phyloP scores from a whole-genome alignment of 2,329 filamentous ascomycete genomes.

The Elsinoe batatas region DNA sequence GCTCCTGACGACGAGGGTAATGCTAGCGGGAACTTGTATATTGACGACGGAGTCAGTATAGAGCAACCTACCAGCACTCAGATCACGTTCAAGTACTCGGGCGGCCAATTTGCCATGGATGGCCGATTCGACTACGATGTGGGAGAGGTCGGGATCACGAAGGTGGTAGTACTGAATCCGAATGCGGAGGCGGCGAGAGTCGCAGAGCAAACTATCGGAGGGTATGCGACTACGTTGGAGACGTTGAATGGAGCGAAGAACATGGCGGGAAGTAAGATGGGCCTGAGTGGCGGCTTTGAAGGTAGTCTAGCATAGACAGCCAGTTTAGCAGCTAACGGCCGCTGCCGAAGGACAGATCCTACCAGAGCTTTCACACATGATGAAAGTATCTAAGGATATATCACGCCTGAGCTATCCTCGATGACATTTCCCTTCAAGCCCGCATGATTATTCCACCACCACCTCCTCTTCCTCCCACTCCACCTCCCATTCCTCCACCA shows the following conservation, averaged over 20 bases:
- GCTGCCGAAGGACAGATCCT: no score
- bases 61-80: constrained; percentile 48
- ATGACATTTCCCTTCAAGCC: no score
- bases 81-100: constrained; percentile 49
- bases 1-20: constrained; percentile 53
- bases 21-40: constrained; percentile 59
- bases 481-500: no score
- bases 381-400: no score
- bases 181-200: not conserved
- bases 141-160: constrained; percentile 7
- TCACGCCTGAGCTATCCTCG: no score
- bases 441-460: no score
- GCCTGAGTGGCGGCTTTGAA: not conserved
- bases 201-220: not conserved
- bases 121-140: constrained; percentile 14
- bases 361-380: no score
- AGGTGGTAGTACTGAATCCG: not conserved
- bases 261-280: not conserved
- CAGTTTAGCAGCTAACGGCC: no score
- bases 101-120: constrained; percentile 37
- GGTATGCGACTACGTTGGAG: not conserved
- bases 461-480: no score
- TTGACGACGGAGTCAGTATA: constrained; percentile 67
- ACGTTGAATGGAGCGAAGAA: not conserved
- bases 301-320: not conserved